These are phyloP conservation scores for Yarrowia sp. DNA, from an alignment of 805 yeast species.

Conservation along the genomic window DNA sequence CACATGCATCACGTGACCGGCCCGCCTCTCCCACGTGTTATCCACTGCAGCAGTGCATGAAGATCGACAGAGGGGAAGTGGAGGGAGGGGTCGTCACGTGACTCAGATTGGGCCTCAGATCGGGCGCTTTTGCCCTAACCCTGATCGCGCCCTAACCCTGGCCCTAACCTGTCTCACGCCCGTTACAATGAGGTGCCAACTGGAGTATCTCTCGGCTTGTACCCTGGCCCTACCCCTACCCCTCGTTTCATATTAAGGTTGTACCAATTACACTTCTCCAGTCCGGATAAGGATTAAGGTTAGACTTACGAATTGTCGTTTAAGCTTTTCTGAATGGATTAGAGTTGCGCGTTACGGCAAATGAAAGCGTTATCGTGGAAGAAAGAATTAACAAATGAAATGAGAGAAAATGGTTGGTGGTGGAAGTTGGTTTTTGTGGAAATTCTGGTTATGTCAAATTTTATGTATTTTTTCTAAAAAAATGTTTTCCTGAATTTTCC, in stretches of 20 bases:
- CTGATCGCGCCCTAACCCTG: not conserved
- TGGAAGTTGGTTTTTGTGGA: no score
- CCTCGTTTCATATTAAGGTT: conserved; percentile 22
- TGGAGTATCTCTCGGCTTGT: not conserved
- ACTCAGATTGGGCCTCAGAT: not conserved
- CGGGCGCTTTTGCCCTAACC: not conserved
- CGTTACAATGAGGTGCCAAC: no score
- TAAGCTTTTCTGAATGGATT: not conserved
- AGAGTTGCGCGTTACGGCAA: conserved; percentile 18
- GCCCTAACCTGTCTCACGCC: not conserved
- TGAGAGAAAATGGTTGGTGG: not conserved
- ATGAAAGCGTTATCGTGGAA: conserved; percentile 18
- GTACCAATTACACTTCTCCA: not conserved
- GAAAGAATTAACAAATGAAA: not conserved
- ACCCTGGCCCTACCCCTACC: conserved; percentile 9
- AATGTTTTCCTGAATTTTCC: no score
- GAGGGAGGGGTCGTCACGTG: conserved; percentile 7
- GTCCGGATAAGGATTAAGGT: conserved; percentile 26
- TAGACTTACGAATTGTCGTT: conserved; percentile 6
- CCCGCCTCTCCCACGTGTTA: not conserved
- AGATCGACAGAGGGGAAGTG: conserved; percentile 19
- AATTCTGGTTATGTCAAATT: no score
- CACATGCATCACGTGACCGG: not conserved
- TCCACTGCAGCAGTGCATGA: conserved; percentile 7
- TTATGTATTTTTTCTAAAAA: no score